phyloP scores from a whole-genome alignment of 192 early-diverging fungal species.

The Backusella morwellensis region DNA sequence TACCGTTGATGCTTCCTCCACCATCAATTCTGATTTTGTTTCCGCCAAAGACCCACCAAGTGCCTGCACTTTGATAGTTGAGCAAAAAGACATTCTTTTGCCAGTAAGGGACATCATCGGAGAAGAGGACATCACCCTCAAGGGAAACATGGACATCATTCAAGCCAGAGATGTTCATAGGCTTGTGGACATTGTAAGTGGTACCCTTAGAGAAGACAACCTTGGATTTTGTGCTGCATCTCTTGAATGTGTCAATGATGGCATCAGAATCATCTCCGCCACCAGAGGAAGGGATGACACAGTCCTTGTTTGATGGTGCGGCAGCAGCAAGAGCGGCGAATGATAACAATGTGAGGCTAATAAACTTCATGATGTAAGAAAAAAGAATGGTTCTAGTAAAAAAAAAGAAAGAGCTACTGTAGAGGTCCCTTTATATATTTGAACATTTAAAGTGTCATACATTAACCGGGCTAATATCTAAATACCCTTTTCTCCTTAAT shows the following conservation, averaged over 20 bases:
- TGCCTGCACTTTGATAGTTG: constrained; percentile 19
- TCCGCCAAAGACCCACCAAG: constrained; percentile 26
- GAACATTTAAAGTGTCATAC: not conserved
- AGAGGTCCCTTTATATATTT: not conserved
- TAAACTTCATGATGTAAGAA: not conserved
- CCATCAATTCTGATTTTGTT: constrained; percentile 15
- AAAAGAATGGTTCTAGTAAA: not conserved
- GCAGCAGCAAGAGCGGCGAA: not conserved
- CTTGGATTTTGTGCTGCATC: constrained; percentile 9
- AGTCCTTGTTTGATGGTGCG: not conserved
- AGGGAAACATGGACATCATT: constrained; percentile 20
- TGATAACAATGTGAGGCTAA: not conserved
- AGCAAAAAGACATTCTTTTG: constrained; percentile 10
- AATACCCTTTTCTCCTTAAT: not conserved
- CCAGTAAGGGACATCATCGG: constrained; percentile 14
- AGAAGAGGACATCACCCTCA: constrained; percentile 13
- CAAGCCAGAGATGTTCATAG: constrained; percentile 18
- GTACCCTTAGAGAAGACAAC: not conserved
- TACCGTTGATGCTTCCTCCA: constrained; percentile 17
- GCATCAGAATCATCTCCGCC: constrained; percentile 12
- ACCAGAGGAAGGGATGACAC: not conserved
- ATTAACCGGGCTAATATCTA: not conserved
- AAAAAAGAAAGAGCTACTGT: not conserved
- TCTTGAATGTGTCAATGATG: constrained; percentile 13
- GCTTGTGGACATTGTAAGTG: constrained; percentile 7